These are phyloP conservation scores for Russula sp. DNA, from an alignment of 768 basidiomycete genomes.

Conservation along the genomic window DNA sequence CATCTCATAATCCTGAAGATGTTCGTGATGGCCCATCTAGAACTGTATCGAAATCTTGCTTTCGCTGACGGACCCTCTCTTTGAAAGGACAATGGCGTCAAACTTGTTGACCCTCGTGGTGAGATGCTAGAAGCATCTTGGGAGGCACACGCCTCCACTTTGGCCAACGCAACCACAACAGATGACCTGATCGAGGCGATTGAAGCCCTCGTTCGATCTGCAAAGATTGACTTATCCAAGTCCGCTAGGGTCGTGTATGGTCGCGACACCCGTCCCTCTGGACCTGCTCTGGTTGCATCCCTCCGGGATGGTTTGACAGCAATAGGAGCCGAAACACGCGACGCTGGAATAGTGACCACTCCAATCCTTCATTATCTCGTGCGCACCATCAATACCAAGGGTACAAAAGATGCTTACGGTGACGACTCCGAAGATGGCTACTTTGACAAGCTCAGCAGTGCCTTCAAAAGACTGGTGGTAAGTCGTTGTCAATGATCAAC, in stretches of 20 bases:
- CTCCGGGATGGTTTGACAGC: slow-evolving; percentile 79
- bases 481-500: slow-evolving; percentile 30
- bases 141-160: slow-evolving; percentile 80
- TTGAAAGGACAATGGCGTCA: slow-evolving; percentile 92
- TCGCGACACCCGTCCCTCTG: slow-evolving; percentile 88
- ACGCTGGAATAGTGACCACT: slow-evolving; percentile 86
- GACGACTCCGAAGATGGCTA: slow-evolving; percentile 80
- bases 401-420: slow-evolving; percentile 71
- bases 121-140: slow-evolving; percentile 96
- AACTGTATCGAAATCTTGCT: not conserved
- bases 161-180: slow-evolving; percentile 79
- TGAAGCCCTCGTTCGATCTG: slow-evolving; percentile 49
- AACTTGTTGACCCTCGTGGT: slow-evolving; percentile 93
- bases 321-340: slow-evolving; percentile 58
- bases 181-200: slow-evolving; percentile 67
- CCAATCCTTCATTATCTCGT: slow-evolving; percentile 96
- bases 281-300: slow-evolving; percentile 64
- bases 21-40: slow-evolving; percentile 44
- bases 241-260: slow-evolving; percentile 86
- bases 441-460: slow-evolving; percentile 67
- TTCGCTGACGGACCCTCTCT: slow-evolving; percentile 13
- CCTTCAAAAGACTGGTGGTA: slow-evolving; percentile 86
- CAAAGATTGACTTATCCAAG: slow-evolving; percentile 72
- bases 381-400: slow-evolving; percentile 80
- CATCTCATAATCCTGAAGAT: slow-evolving; percentile 95